phyloP scores from a whole-genome alignment of 257 asterid genomes.

The Asclepias syriaca region DNA sequence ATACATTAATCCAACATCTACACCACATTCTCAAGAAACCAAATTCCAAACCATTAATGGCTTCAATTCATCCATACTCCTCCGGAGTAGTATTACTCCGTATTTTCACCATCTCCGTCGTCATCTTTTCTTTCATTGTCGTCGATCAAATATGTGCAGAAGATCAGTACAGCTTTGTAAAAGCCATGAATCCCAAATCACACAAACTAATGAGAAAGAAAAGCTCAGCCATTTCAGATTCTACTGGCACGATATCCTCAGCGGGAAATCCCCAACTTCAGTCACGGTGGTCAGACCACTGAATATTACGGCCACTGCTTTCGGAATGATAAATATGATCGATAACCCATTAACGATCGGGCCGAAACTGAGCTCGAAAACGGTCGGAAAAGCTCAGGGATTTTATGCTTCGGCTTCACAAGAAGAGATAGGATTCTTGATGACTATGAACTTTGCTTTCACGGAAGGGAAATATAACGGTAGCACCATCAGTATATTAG shows the following conservation, averaged over 20 bases:
- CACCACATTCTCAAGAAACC: too few relatives aligned
- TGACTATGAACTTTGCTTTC: conserved; percentile 27
- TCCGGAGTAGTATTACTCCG: neutral
- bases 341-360: conserved; percentile 18
- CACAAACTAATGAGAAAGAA: conserved; percentile 5
- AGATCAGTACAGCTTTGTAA: conserved; percentile 13
- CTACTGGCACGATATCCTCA: conserved; percentile 27
- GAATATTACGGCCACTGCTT: conserved; percentile 2
- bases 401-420: conserved; percentile 23
- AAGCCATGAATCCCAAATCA: conserved; percentile 9
- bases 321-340: conserved; percentile 20
- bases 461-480: conserved; percentile 22
- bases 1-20: too few relatives aligned
- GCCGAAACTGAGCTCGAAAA: conserved; percentile 11
- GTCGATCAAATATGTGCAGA: conserved; percentile 11
- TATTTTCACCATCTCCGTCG: conserved; percentile 20
- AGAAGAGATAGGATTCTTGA: conserved; percentile 19
- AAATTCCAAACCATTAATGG: conserved; percentile 21
- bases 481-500: conserved; percentile 28
- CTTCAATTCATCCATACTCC: conserved; percentile 15
- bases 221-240: conserved; percentile 8
- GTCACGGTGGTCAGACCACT: conserved; percentile 20
- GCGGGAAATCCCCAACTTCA: conserved; percentile 20
- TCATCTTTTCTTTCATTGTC: conserved; percentile 9
- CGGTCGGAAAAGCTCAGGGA: conserved; percentile 22